phyloP scores from a whole-genome alignment of 495 filamentous ascomycete genomes.

The Podospora tetraspora region DNA sequence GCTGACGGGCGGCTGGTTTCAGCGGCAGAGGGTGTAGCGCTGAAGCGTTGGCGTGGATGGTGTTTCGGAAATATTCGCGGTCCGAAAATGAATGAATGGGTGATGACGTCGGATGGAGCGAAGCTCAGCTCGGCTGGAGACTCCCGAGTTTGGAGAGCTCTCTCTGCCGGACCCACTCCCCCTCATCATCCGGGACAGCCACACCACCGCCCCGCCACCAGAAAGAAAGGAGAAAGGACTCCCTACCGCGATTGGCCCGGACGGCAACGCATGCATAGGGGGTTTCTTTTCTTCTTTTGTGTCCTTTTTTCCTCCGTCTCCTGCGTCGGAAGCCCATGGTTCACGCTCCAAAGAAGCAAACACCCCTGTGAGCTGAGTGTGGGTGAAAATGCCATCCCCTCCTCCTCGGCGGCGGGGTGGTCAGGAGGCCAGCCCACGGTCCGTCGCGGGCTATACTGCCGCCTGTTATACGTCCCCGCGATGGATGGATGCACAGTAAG shows the following conservation, averaged over 20 bases:
- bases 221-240: not conserved
- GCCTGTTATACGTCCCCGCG: not conserved
- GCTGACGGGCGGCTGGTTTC: not conserved
- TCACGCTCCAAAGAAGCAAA: constrained; percentile 1
- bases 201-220: not conserved
- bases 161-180: constrained; percentile 6
- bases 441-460: not conserved
- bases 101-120: not conserved
- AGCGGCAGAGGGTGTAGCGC: not conserved
- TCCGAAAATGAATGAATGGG: not conserved
- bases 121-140: not conserved
- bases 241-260: not conserved
- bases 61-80: not conserved
- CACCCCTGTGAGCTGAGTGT: not conserved
- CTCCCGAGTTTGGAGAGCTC: constrained; percentile 1
- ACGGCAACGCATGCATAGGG: constrained; percentile 3
- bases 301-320: not conserved
- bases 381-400: not conserved
- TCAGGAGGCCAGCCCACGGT: not conserved
- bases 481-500: constrained; percentile 8
- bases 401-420: not conserved
- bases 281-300: constrained; percentile 4
- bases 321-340: not conserved
- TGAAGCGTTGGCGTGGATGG: not conserved
- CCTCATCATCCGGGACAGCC: not conserved